phyloP scores from a whole-genome alignment of 169 alveolate species.

The Amoebophrya sp. region DNA sequence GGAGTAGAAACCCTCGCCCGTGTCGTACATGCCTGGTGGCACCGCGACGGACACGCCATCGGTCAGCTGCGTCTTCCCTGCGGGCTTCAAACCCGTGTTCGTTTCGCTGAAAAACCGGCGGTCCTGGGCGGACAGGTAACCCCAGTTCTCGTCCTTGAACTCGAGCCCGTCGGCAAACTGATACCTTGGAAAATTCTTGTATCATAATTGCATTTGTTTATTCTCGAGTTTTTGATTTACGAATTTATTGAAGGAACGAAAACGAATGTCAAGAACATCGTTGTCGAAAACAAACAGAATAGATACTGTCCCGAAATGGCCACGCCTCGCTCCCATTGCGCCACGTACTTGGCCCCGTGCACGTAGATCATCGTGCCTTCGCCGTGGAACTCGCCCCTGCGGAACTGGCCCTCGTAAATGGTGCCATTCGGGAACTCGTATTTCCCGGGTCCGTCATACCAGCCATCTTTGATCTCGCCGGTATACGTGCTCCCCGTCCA shows the following conservation, averaged over 20 bases:
- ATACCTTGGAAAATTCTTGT: conserved; percentile 45
- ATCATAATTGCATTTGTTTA: too few relatives aligned
- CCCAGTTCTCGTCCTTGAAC: conserved; percentile 57
- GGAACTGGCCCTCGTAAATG: conserved; percentile 55
- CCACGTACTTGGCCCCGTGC: conserved; percentile 59
- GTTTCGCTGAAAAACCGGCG: conserved; percentile 61
- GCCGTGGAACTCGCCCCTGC: conserved; percentile 68
- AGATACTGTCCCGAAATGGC: conserved; percentile 54
- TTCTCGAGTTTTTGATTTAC: too few relatives aligned
- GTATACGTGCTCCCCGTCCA: not conserved
- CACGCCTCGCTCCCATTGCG: conserved; percentile 65
- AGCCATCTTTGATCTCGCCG: not conserved
- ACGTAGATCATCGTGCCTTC: conserved; percentile 64
- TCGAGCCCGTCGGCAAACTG: conserved; percentile 61
- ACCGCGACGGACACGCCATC: not conserved
- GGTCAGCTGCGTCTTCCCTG: conserved; percentile 55
- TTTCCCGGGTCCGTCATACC: not conserved
- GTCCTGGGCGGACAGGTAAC: conserved; percentile 58
- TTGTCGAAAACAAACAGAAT: too few relatives aligned
- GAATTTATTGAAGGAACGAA: too few relatives aligned
- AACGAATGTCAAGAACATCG: too few relatives aligned
- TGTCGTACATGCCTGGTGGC: not conserved
- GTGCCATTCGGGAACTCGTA: not conserved
- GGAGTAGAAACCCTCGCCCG: not conserved
- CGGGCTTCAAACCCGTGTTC: conserved; percentile 58